phyloP scores from a whole-genome alignment of 306 rosid species.

The Rubus idaeus region DNA sequence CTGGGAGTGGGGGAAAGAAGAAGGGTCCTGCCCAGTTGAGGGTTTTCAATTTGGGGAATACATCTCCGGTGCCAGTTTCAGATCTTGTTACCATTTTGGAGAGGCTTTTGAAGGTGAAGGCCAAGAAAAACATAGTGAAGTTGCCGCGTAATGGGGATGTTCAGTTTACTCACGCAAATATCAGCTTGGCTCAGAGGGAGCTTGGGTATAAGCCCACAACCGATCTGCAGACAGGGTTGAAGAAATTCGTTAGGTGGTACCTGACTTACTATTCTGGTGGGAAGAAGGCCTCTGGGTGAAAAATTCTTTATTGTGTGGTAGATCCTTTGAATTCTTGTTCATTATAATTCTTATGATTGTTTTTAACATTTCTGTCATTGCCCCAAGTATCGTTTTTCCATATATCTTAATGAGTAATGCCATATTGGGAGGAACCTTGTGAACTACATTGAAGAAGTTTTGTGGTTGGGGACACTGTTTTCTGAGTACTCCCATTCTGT shows the following conservation, averaged over 20 bases:
- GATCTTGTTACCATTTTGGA: conserved; percentile 90
- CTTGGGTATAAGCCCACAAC: conserved; percentile 85
- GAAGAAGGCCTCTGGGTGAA: conserved; percentile 70
- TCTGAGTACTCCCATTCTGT: conserved; percentile 50
- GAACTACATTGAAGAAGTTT: conserved; percentile 59
- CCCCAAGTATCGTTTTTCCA: conserved; percentile 44
- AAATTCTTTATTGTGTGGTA: conserved; percentile 46
- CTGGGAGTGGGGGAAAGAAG: conserved; percentile 97
- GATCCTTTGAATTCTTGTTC: conserved; percentile 61
- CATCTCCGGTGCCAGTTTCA: conserved; percentile 83
- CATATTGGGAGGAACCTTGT: conserved; percentile 53
- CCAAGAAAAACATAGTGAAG: conserved; percentile 70
- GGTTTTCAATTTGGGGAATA: conserved; percentile 91
- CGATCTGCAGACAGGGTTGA: conserved; percentile 84
- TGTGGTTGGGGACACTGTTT: conserved; percentile 51
- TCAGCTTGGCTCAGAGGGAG: conserved; percentile 82
- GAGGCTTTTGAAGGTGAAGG: conserved; percentile 88
- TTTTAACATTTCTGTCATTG: conserved; percentile 50
- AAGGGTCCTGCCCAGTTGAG: conserved; percentile 83
- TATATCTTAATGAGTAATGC: conserved; percentile 50
- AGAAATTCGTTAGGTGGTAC: conserved; percentile 96
- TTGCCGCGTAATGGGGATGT: conserved; percentile 96
- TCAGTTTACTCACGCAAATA: conserved; percentile 90
- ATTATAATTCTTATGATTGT: conserved; percentile 77
- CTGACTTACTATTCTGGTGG: conserved; percentile 71